Evolutionary conservation across 2,329 filamentous ascomycete species (phyloP).

Genomic region (Talaromyces sp.): DNA sequence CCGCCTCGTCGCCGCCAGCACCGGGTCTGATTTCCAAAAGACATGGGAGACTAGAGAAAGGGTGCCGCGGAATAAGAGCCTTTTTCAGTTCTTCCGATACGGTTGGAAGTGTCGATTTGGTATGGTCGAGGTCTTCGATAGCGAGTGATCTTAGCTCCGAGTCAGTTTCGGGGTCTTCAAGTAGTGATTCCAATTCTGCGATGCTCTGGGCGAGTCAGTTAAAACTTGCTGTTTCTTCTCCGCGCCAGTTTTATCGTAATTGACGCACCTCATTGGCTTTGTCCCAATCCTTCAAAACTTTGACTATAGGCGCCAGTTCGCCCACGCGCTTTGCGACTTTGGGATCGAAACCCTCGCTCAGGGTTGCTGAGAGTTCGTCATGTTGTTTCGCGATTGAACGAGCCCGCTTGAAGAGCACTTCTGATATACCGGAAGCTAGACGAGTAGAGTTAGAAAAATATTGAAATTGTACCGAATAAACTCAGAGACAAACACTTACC

Average conservation of each 20-base stretch:
- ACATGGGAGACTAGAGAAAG: slow-evolving; percentile 84
- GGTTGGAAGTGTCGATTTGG: slow-evolving; percentile 54
- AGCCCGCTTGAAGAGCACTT: slow-evolving; percentile 52
- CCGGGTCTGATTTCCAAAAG: slow-evolving; percentile 88
- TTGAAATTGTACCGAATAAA: slow-evolving; percentile 21
- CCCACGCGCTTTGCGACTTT: slow-evolving; percentile 53
- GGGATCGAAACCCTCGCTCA: slow-evolving; percentile 52
- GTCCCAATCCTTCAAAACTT: slow-evolving; percentile 53
- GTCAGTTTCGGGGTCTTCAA: slow-evolving; percentile 61
- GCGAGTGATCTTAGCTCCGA: slow-evolving; percentile 56
- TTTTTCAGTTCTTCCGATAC: slow-evolving; percentile 66
- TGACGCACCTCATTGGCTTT: slow-evolving; percentile 49
- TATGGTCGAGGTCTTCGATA: slow-evolving; percentile 64
- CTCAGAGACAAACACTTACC: slow-evolving; percentile 18
- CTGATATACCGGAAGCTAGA: slow-evolving; percentile 40
- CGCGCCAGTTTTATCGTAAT: background rate
- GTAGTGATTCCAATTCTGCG: slow-evolving; percentile 67
- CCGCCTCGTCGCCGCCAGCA: slow-evolving; percentile 84
- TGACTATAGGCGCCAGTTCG: slow-evolving; percentile 48
- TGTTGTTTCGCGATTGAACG: slow-evolving; percentile 53
- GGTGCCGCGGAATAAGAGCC: slow-evolving; percentile 78
- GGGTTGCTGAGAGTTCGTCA: slow-evolving; percentile 45
- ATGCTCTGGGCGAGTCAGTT: slow-evolving; percentile 40
- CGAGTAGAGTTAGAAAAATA: background rate
- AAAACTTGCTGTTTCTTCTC: background rate